These are phyloP conservation scores for Amoeboradix gromovi DNA, from an alignment of 371 early-diverging fungal genomes.

Conservation along the genomic window DNA sequence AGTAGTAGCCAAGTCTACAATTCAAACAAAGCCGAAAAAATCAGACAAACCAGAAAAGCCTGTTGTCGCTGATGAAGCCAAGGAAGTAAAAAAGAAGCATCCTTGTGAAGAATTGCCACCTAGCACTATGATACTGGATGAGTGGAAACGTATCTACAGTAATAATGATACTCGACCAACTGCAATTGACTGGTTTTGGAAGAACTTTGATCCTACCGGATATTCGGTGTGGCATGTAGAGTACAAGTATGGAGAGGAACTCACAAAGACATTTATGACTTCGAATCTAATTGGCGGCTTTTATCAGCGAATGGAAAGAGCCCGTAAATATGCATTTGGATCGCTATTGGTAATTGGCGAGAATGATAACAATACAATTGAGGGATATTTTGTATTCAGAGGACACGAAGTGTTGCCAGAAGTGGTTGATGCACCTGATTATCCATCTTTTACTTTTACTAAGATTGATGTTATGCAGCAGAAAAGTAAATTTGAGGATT, in stretches of 20 bases:
- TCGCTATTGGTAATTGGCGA: slow-evolving; percentile 51
- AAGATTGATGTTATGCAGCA: slow-evolving; percentile 26
- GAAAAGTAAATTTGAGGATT: slow-evolving; percentile 22
- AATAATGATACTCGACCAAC: slow-evolving; percentile 58
- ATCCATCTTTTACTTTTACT: slow-evolving; percentile 46
- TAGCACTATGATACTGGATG: too few relatives aligned
- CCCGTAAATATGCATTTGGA: slow-evolving; percentile 83
- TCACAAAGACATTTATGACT: slow-evolving; percentile 47
- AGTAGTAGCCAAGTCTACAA: slow-evolving; percentile 4
- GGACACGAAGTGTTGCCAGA: slow-evolving; percentile 58
- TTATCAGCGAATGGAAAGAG: slow-evolving; percentile 66
- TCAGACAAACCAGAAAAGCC: not conserved
- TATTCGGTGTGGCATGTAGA: slow-evolving; percentile 55
- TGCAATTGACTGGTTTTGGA: slow-evolving; percentile 75
- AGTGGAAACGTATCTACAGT: slow-evolving; percentile 85
- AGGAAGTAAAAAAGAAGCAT: slow-evolving; percentile 12
- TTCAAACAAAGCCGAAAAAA: slow-evolving; percentile 13
- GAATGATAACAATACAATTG: slow-evolving; percentile 60
- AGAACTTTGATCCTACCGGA: slow-evolving; percentile 50
- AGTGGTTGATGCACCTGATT: slow-evolving; percentile 61
- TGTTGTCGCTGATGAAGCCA: slow-evolving; percentile 6
- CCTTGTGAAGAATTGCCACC: slow-evolving; percentile 58
- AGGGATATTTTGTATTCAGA: slow-evolving; percentile 72
- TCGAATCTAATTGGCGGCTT: slow-evolving; percentile 66
- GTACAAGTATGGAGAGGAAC: slow-evolving; percentile 67